These are phyloP conservation scores for Arabidopsis hybrid DNA, from an alignment of 441 rosid genomes.

Conservation along the genomic window DNA sequence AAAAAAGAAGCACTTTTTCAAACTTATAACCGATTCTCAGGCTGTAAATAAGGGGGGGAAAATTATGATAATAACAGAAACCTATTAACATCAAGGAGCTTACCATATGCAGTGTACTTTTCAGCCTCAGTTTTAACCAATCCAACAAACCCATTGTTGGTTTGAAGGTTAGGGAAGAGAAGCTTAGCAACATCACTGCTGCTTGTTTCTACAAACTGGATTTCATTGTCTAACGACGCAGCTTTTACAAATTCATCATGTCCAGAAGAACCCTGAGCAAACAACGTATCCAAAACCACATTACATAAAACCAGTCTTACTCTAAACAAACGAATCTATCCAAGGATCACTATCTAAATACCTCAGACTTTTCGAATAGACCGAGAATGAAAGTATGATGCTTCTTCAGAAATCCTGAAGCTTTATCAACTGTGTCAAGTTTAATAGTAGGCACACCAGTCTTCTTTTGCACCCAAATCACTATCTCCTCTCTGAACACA, in stretches of 20 bases:
- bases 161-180: constrained; percentile 66
- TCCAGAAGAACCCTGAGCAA: constrained; percentile 58
- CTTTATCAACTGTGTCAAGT: constrained; percentile 58
- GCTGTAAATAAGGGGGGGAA: neutral
- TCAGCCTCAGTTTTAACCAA: constrained; percentile 87
- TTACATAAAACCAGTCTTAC: neutral
- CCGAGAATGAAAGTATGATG: constrained; percentile 64
- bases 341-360: constrained; percentile 42
- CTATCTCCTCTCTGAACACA: constrained; percentile 71
- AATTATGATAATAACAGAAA: neutral
- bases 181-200: constrained; percentile 57
- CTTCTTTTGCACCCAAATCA: constrained; percentile 87
- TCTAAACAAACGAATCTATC: constrained; percentile 1
- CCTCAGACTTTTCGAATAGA: constrained; percentile 73
- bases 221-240: constrained; percentile 68
- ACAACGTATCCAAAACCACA: constrained; percentile 4
- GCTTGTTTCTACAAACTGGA: constrained; percentile 85
- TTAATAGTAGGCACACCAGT: constrained; percentile 71
- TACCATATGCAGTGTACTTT: constrained; percentile 73
- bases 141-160: constrained; percentile 63
- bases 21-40: neutral
- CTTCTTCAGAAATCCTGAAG: constrained; percentile 65
- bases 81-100: constrained; percentile 42
- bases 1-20: neutral
- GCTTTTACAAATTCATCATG: constrained; percentile 79